Evolutionary conservation across 2,329 filamentous ascomycete genomes (phyloP), one percentile per base, ranked within the genome.

Genomic region (Aspergillus proliferans): DNA sequence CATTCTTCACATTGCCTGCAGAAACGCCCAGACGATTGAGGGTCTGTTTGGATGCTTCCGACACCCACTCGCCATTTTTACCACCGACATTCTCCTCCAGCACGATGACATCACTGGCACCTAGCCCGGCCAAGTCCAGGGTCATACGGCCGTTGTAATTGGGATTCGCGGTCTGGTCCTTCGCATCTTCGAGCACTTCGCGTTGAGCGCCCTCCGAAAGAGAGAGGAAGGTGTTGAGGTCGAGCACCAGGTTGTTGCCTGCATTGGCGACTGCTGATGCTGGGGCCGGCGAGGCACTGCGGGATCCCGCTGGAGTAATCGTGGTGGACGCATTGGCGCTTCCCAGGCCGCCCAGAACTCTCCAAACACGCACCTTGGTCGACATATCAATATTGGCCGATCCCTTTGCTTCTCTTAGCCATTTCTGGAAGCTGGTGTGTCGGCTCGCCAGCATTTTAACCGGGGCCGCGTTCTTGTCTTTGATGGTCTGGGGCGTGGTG

Each of bases 291-390:
- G 71, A 70, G 43, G 69, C 66, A 54, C 71, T 71, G 47, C 71
- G 64, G 41, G 71, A 72, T 22, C 71, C 62, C 26, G 67, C 70
- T 24, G 73, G 69, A 7, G 74, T 76, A 21, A 72, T 65, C 8
- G 67, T 63, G 18, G 71, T 67, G 4, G 71, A 70, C 67, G 71
- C 49, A 57, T 69, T 49, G 67, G 73, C 49, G 68, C 77, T 62
- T 58, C 64, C 69, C 34, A 77, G 67, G 15, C 72, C 61, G 52
- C 69, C 52, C 47, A 68, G 71, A 14, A 92, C 73, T 49, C 81
- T 78, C 84, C 87, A 94, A 2, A 94, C 73, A 38, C 87, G 85
- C 28, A 95, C 84, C 64, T 88, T 93, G 48, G 82, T 85, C 10
- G 78, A 75, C 43, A 83, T 61, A 8, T 88, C 80, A 45, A 96